These are phyloP conservation scores for Paraphaeosphaeria sporulosa DNA, from an alignment of 2,329 filamentous ascomycete species.

Conservation along the genomic window DNA sequence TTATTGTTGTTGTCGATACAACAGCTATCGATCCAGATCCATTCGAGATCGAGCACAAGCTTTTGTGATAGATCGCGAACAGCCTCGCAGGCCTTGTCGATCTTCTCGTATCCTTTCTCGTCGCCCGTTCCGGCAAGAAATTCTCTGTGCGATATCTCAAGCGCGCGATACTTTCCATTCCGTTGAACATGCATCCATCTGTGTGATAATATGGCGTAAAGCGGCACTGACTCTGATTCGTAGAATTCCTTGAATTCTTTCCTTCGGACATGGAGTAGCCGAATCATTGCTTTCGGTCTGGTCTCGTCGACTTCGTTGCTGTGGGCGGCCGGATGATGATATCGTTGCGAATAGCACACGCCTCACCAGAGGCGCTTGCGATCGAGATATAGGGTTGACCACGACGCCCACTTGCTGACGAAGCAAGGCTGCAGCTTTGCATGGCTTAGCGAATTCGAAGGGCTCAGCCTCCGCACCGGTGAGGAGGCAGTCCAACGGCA, in stretches of 20 bases:
- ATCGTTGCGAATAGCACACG: neutral
- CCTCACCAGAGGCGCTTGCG: neutral
- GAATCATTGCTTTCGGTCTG: neutral
- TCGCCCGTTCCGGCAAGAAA: neutral
- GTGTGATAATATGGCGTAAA: neutral
- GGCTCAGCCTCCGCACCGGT: too few relatives aligned
- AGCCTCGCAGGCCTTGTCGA: neutral
- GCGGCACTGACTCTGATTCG: neutral
- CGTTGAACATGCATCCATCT: neutral
- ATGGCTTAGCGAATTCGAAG: too few relatives aligned
- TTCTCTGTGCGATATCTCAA: neutral
- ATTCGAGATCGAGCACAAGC: neutral
- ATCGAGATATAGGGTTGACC: neutral
- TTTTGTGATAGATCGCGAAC: neutral
- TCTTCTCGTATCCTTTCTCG: neutral
- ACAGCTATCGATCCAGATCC: conserved; percentile 21
- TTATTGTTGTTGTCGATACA: conserved; percentile 23
- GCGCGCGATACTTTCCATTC: neutral
- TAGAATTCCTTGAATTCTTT: neutral
- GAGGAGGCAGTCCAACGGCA: neutral
- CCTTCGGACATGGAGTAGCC: neutral
- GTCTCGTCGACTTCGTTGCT: neutral
- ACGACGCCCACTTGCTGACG: neutral
- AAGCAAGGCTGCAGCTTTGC: too few relatives aligned
- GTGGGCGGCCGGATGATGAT: neutral